A percentile compares a stretch with the other conserved stretches of the same genome.
phyloP scores from a whole-genome alignment of 345 rosid species.

The Lepidium sativum region DNA sequence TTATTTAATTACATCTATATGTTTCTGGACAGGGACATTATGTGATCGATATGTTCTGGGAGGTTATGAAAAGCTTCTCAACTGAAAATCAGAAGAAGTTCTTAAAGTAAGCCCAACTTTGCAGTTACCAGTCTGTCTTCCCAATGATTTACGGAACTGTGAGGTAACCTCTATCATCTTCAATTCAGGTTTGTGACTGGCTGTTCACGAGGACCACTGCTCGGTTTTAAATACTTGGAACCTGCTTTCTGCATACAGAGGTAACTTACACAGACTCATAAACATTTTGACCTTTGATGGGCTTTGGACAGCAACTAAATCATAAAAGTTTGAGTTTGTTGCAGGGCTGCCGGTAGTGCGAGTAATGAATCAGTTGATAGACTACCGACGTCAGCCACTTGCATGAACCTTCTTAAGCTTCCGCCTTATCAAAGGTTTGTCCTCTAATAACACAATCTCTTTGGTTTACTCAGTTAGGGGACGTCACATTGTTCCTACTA shows the following conservation, averaged over 20 bases:
- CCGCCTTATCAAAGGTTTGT: conserved; percentile 94
- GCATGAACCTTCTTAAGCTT: conserved; percentile 98
- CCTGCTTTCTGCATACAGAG: conserved; percentile 94
- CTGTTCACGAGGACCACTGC: conserved; percentile 92
- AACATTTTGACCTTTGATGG: background rate
- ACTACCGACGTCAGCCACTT: conserved; percentile 90
- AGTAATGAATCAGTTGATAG: conserved; percentile 72
- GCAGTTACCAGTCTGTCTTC: background rate
- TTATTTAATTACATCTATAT: conserved; percentile 4
- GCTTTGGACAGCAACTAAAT: background rate
- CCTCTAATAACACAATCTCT: background rate
- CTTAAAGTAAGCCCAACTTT: conserved; percentile 56
- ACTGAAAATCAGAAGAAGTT: conserved; percentile 76
- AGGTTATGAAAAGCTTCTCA: conserved; percentile 80
- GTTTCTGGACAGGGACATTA: conserved; percentile 66
- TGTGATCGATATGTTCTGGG: conserved; percentile 96
- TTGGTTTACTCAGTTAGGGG: background rate
- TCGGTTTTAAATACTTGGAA: conserved; percentile 86
- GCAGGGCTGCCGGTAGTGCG: conserved; percentile 8
- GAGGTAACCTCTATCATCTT: conserved; percentile 6
- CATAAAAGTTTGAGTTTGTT: conserved; percentile 8
- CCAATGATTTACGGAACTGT: background rate
- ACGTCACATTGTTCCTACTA: no score
- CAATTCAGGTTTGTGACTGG: conserved; percentile 87
- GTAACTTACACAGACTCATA: conserved; percentile 29